A percentile compares a stretch with the other conserved stretches of the same genome.
These are phyloP conservation scores for Handroanthus guayacan DNA, from an alignment of 257 asterid genomes.

Conservation along the genomic window DNA sequence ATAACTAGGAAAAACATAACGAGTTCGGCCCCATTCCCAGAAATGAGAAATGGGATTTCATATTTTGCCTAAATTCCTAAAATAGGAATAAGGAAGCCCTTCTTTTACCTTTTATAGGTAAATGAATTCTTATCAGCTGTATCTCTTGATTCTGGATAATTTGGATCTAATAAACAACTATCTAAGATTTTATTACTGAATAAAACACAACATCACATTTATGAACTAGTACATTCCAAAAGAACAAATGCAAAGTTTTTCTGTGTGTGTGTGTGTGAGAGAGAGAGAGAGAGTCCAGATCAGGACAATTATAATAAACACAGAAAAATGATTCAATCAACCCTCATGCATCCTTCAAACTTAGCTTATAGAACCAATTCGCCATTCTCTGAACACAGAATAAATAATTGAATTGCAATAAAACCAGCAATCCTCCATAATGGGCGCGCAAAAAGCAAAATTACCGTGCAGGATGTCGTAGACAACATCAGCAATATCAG, in stretches of 20 bases:
- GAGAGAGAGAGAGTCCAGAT: neutral
- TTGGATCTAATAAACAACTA: neutral
- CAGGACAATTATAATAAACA: neutral
- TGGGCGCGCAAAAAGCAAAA: neutral
- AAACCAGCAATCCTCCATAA: constrained; percentile 1
- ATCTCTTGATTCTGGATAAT: neutral
- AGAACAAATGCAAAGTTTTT: neutral
- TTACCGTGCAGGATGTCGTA: constrained; percentile 85
- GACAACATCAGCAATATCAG: constrained; percentile 76
- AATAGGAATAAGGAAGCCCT: neutral
- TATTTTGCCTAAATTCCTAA: neutral
- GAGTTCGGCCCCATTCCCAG: constrained; percentile 4
- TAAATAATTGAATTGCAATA: neutral
- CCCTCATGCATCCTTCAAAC: constrained; percentile 11
- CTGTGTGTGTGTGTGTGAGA: no score
- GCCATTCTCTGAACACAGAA: constrained; percentile 22
- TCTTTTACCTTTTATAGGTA: neutral
- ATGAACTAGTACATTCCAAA: neutral
- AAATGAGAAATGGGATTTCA: neutral
- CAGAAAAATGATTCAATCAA: neutral
- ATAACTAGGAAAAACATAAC: constrained; percentile 17
- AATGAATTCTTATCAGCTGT: constrained; percentile 9
- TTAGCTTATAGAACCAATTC: constrained; percentile 20
- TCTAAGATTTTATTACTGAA: neutral
- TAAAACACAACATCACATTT: constrained; percentile 14